phyloP scores from a whole-genome alignment of 2,329 filamentous ascomycete species.

The Microdochium paspali region DNA sequence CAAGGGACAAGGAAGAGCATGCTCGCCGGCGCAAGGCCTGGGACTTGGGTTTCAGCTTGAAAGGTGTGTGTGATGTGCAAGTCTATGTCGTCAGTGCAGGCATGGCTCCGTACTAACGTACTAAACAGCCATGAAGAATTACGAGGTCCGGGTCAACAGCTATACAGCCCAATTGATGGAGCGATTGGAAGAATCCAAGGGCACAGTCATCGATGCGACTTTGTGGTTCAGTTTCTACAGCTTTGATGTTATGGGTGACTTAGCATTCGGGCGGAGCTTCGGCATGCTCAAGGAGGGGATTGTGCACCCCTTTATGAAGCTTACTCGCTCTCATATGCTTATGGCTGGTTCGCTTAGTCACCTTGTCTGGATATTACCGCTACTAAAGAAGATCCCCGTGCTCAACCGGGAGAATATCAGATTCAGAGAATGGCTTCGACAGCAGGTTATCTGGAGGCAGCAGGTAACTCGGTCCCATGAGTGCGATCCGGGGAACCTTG shows the following conservation, averaged over 20 bases:
- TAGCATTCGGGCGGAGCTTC: constrained; percentile 27
- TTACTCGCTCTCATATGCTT: constrained; percentile 12
- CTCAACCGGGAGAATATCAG: constrained; percentile 9
- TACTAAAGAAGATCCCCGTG: constrained; percentile 11
- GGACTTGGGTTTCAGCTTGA: neutral
- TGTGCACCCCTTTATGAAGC: constrained; percentile 16
- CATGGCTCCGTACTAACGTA: neutral
- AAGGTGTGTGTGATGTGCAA: neutral
- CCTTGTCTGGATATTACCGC: constrained; percentile 11
- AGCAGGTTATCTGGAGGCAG: constrained; percentile 6
- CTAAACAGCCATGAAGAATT: neutral
- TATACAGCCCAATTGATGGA: neutral
- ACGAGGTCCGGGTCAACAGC: neutral
- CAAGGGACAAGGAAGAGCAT: neutral
- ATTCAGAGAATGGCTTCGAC: constrained; percentile 10
- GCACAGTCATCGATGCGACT: constrained; percentile 15
- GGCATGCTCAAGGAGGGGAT: constrained; percentile 16
- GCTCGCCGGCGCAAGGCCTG: constrained; percentile 1
- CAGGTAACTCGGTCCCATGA: constrained; percentile 3
- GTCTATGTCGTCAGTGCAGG: neutral
- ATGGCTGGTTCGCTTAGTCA: constrained; percentile 13
- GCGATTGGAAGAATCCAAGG: constrained; percentile 3
- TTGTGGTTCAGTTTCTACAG: constrained; percentile 23
- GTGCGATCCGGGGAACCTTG: neutral
- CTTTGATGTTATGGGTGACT: constrained; percentile 31